Conservation (phyloP, 1,139 yeast species). For the Protomyces gravidus region DNA sequence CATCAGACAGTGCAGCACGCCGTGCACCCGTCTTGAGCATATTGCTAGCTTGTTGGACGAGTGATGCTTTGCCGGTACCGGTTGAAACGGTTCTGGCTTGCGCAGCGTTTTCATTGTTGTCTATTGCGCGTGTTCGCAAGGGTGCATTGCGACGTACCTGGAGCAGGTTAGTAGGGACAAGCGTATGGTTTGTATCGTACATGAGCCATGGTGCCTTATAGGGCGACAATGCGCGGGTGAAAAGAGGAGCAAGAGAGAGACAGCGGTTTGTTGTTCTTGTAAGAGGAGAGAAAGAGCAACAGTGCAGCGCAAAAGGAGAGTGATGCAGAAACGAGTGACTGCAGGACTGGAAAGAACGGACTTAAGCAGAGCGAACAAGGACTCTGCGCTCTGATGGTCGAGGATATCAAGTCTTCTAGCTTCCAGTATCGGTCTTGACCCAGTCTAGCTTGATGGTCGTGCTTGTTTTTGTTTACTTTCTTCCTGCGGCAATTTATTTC, state of each 20-base stretch:
- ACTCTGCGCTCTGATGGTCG: too few species aligned
- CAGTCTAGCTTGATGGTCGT: too few species aligned
- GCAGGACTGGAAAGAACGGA: too few species aligned
- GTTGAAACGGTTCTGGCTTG: neutral
- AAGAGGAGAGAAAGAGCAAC: too few species aligned
- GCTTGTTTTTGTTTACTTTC: too few species aligned
- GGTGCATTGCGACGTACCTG: conserved; percentile 21
- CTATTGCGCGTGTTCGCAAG: conserved; percentile 6
- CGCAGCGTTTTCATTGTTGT: conserved; percentile 19
- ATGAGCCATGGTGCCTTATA: neutral
- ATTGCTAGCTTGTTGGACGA: conserved; percentile 2
- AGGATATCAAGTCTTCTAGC: too few species aligned
- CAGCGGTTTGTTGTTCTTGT: too few species aligned
- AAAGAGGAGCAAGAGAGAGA: neutral
- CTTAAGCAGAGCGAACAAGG: too few species aligned
- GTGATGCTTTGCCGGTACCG: neutral
- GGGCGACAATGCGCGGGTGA: neutral
- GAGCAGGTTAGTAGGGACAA: neutral
- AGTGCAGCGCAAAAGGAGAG: too few species aligned
- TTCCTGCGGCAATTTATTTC: too few species aligned
- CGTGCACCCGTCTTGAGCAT: conserved; percentile 34
- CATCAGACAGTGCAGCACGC: conserved; percentile 34
- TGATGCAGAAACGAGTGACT: too few species aligned
- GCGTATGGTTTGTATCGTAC: neutral
- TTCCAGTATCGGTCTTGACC: too few species aligned